Percentiles rank a stretch among this genome's conserved stretches.
Conservation (phyloP, 495 filamentous ascomycete genomes). For the Aspergillus sparsus region DNA sequence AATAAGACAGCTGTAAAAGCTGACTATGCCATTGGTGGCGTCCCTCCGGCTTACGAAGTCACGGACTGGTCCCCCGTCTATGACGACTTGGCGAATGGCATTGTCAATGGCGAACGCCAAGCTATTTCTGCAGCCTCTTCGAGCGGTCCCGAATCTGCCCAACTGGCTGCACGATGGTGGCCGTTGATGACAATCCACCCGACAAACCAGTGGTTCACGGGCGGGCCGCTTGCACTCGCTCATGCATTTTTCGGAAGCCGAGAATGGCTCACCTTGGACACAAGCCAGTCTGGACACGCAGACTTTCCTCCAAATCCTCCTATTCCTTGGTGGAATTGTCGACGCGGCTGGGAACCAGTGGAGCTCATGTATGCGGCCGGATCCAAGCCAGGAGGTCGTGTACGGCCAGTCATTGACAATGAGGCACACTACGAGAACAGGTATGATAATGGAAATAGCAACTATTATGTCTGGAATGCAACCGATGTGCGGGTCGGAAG, state of each 20-base stretch:
- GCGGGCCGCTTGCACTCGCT: conserved; percentile 8
- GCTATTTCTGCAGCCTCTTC: too few relatives aligned
- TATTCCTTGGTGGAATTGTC: conserved; percentile 17
- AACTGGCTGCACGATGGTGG: too few relatives aligned
- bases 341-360: conserved; percentile 13
- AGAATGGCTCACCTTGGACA: conserved; percentile 14
- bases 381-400: too few relatives aligned
- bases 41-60: background rate
- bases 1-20: conserved; percentile 9
- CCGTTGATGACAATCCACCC: conserved; percentile 16
- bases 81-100: conserved; percentile 8
- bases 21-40: conserved; percentile 6
- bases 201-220: conserved; percentile 14
- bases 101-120: conserved; percentile 4
- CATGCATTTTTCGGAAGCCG: conserved; percentile 7
- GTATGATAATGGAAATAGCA: conserved; percentile 8
- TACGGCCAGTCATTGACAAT: conserved; percentile 13
- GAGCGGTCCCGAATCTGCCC: too few relatives aligned
- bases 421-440: conserved; percentile 18
- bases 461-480: conserved; percentile 3
- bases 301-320: conserved; percentile 16
- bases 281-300: conserved; percentile 8
- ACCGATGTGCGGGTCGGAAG: conserved; percentile 14
- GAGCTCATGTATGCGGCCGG: conserved; percentile 17
- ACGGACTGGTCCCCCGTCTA: conserved; percentile 9